A percentile compares a stretch with the other conserved stretches of the same genome.
phyloP scores from a whole-genome alignment of 2,329 filamentous ascomycete species.

The Fusarium tjaetaba region DNA sequence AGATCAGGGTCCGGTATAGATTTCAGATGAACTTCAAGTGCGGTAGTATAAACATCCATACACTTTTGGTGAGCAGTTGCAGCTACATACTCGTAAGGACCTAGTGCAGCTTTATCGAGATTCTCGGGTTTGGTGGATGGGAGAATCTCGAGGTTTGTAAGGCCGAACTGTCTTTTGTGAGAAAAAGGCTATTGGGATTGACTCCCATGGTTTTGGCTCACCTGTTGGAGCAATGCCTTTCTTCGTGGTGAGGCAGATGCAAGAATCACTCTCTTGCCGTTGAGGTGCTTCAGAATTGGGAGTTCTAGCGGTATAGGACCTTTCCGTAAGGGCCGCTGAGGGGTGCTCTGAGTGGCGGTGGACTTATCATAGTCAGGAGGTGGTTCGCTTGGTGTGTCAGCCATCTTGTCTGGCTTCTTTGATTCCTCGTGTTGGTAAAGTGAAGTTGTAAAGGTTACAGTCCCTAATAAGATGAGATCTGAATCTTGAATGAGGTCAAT shows the following conservation, averaged over 20 bases:
- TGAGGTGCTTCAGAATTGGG: constrained; percentile 80
- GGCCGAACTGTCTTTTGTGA: constrained; percentile 69
- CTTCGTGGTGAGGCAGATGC: constrained; percentile 90
- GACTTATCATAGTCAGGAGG: constrained; percentile 59
- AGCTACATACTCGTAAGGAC: constrained; percentile 90
- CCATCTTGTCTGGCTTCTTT: constrained; percentile 36
- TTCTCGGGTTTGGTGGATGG: constrained; percentile 88
- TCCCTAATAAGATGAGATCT: constrained; percentile 1
- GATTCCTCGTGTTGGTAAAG: constrained; percentile 1
- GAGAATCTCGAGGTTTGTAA: constrained; percentile 82
- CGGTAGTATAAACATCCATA: constrained; percentile 71
- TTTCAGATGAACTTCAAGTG: constrained; percentile 55
- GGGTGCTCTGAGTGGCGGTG: constrained; percentile 49
- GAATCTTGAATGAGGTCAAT: constrained; percentile 38
- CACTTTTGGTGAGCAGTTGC: constrained; percentile 87
- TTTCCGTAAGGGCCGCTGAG: constrained; percentile 51
- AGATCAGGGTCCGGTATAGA: constrained; percentile 76
- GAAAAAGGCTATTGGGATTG: neutral
- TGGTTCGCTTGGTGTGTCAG: constrained; percentile 50
- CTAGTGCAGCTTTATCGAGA: constrained; percentile 77
- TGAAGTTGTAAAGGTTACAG: constrained; percentile 13
- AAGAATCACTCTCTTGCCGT: constrained; percentile 83
- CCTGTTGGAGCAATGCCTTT: constrained; percentile 80
- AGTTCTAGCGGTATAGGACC: constrained; percentile 77
- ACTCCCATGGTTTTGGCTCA: constrained; percentile 44